Base-by-base conservation (phyloP, 306 rosid genomes). In the Quercus gilva region DNA sequence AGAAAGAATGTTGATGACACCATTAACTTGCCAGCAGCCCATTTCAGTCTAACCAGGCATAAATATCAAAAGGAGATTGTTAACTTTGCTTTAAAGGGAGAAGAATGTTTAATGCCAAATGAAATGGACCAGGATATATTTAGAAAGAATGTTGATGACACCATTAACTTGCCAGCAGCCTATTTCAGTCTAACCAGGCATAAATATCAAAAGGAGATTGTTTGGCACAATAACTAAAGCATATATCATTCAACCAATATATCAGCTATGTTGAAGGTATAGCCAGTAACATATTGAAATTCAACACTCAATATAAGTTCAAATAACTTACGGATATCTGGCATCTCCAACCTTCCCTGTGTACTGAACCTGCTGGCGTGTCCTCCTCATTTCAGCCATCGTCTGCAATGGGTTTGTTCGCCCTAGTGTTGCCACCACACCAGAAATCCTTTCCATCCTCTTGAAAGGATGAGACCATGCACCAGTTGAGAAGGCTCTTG, bases 281-380 rank as follows among this genome's bases (percentile, higher is more conserved):
- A 53, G 70, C 26, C 33, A 51, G 77, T 11, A 58, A 59, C 55
- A 45, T 28, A 56, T 15, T 18, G 29, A 58, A 74, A 67, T 31
- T 15, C 68, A 70, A 41, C 73, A 80, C 79, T 68, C 53, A 9
- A 75, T 53, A 51, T 9, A 60, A 57, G 78, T 67, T 79, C 14
- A 74, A 80, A 77, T 52, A 69, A 89, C 98, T 91, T 83, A 96
- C 99, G 98, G 98, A 84, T 91, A 96, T 93, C 99, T 91, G 51
- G 98, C 98, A 86, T 93, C 99, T 65, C 99, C 99, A 73, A 92
- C 99, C 82, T 90, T 96, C 78, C 98, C 99, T 0, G 98, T 91
- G 82, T 96, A 96, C 72, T 78, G 90, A 78, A 93, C 99, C 55
- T 93, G 99, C 83, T 96, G 99, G 78, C 99, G 92, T n/a, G 96